These are phyloP conservation scores for Gonium pectorale DNA, from an alignment of 139 green algal species.

Conservation along the genomic window DNA sequence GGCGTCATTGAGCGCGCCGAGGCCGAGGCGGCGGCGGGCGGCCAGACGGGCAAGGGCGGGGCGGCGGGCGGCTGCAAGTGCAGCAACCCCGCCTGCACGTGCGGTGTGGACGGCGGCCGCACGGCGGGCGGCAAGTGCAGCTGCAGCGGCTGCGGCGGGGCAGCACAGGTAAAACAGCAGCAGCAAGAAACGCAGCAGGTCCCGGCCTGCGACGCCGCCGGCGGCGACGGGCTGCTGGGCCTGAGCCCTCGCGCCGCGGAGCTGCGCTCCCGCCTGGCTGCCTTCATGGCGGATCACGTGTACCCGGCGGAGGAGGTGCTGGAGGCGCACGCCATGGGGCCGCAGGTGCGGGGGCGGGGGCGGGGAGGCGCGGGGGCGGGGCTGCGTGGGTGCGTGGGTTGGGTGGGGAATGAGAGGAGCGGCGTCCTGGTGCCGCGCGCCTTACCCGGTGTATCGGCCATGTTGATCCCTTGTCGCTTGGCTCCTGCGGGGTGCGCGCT, in stretches of 20 bases:
- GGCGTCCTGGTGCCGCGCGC: too few relatives aligned
- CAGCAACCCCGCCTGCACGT: not conserved
- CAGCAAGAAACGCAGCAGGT: not conserved
- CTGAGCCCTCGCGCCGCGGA: slow-evolving; percentile 49
- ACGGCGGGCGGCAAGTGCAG: not conserved
- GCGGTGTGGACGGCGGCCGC: not conserved
- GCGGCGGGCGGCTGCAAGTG: not conserved
- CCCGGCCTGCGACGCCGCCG: slow-evolving; percentile 51
- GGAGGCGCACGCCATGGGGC: slow-evolving; percentile 55
- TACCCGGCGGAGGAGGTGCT: slow-evolving; percentile 76
- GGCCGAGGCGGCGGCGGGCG: not conserved
- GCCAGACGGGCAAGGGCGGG: too few relatives aligned
- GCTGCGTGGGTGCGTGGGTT: not conserved
- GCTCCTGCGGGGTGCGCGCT: too few relatives aligned
- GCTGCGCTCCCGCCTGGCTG: slow-evolving; percentile 64
- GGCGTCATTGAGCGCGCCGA: slow-evolving; percentile 52
- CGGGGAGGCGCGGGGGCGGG: not conserved
- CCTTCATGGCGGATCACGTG: slow-evolving; percentile 89
- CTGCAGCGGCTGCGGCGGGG: not conserved
- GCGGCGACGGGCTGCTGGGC: not conserved
- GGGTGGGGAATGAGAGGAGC: too few relatives aligned
- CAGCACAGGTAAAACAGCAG: not conserved
- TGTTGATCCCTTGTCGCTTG: too few relatives aligned
- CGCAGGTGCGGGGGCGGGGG: not conserved
- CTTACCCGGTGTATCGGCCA: too few relatives aligned